A percentile compares a stretch with the other conserved stretches of the same genome.
These are phyloP conservation scores for Fusarium sp. DNA, from an alignment of 2,329 filamentous ascomycete species.

Conservation along the genomic window DNA sequence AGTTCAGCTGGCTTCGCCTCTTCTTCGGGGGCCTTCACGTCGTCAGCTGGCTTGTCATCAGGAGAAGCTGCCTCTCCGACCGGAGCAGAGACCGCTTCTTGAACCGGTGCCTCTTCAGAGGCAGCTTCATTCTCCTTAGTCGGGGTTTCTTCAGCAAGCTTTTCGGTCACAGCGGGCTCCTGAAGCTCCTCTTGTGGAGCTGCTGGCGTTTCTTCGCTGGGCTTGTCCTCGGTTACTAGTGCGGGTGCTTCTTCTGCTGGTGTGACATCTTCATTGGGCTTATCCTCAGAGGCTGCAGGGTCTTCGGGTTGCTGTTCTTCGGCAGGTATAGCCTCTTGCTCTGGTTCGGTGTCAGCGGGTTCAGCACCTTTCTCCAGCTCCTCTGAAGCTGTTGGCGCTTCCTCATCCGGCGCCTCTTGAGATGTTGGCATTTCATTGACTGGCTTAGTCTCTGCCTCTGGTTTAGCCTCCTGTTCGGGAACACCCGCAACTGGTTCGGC, in stretches of 20 bases:
- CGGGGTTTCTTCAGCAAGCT: slow-evolving; percentile 6
- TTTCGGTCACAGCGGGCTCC: slow-evolving; percentile 5
- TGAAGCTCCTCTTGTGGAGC: slow-evolving; percentile 12
- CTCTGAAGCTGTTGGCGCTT: slow-evolving; percentile 9
- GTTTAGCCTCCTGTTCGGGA: not conserved
- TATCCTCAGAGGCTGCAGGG: slow-evolving; percentile 11
- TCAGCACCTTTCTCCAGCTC: slow-evolving; percentile 22
- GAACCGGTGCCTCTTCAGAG: slow-evolving; percentile 13
- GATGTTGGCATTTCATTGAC: slow-evolving; percentile 1
- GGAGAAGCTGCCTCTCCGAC: slow-evolving; percentile 30
- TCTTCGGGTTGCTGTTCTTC: slow-evolving; percentile 27
- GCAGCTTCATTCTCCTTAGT: slow-evolving; percentile 6
- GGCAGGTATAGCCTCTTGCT: slow-evolving; percentile 21
- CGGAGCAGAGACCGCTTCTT: slow-evolving; percentile 16
- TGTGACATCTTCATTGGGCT: slow-evolving; percentile 24
- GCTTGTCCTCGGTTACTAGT: slow-evolving; percentile 8
- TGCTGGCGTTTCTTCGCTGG: slow-evolving; percentile 5
- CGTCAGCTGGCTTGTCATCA: slow-evolving; percentile 40
- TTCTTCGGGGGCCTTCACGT: slow-evolving; percentile 25
- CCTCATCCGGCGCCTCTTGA: slow-evolving; percentile 8
- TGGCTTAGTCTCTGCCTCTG: slow-evolving; percentile 12
- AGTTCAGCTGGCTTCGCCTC: slow-evolving; percentile 28
- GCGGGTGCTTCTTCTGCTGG: slow-evolving; percentile 18
- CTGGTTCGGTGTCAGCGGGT: slow-evolving; percentile 25
- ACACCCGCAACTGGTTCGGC: slow-evolving; percentile 2